Conservation (phyloP, 345 rosid species). For the Boechera stricta region DNA sequence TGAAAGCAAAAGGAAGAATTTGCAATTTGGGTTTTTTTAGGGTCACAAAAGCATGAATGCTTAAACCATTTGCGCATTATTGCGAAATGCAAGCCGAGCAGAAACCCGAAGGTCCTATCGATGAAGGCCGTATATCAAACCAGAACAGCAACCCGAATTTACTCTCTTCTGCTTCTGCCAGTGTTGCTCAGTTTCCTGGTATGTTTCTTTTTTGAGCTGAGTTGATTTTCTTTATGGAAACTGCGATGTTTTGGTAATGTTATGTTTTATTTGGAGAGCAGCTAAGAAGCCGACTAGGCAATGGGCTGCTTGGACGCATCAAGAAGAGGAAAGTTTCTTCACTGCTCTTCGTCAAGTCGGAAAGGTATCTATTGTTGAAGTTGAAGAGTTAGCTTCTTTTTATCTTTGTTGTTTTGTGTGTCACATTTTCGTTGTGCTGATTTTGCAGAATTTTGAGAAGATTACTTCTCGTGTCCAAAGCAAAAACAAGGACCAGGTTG, state of each 20-base stretch:
- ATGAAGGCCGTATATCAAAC: constrained; percentile 39
- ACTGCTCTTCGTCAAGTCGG: constrained; percentile 99
- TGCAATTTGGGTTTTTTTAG: not conserved
- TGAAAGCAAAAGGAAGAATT: constrained; percentile 22
- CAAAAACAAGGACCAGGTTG: constrained; percentile 99
- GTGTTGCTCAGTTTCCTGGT: constrained; percentile 65
- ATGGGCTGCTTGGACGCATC: constrained; percentile 99
- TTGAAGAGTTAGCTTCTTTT: not conserved
- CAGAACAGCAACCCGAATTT: constrained; percentile 54
- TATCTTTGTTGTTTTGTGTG: constrained; percentile 21
- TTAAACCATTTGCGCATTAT: constrained; percentile 5
- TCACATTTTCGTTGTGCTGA: constrained; percentile 10
- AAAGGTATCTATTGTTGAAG: constrained; percentile 60
- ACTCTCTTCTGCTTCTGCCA: constrained; percentile 48
- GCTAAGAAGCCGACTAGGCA: constrained; percentile 90
- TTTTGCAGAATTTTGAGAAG: constrained; percentile 93
- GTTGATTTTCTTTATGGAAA: not conserved
- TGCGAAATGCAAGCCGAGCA: constrained; percentile 42
- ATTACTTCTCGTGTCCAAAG: constrained; percentile 94
- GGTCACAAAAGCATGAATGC: constrained; percentile 26
- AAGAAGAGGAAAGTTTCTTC: constrained; percentile 98
- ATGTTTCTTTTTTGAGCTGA: constrained; percentile 37
- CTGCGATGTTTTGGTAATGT: constrained; percentile 21
- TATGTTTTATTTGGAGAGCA: constrained; percentile 42
- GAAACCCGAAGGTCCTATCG: constrained; percentile 35